Conservation (phyloP, 495 filamentous ascomycete genomes). For the Penicillium longicatenatum region DNA sequence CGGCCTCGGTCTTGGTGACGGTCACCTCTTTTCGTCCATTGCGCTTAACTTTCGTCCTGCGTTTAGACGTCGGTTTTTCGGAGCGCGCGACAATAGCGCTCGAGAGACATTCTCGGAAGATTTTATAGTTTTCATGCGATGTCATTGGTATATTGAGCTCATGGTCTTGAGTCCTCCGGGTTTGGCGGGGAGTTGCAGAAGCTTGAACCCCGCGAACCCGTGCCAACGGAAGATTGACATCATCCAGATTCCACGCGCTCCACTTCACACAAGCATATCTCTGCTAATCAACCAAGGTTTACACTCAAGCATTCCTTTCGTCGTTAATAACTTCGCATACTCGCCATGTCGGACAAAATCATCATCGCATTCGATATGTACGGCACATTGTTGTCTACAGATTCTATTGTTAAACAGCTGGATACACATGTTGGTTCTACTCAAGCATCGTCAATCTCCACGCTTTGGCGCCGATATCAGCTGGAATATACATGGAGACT, state of each 20-base stretch:
- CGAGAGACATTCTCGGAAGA: slow-evolving; percentile 70
- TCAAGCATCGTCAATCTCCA: slow-evolving; percentile 54
- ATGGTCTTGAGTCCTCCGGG: slow-evolving; percentile 1
- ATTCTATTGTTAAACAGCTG: slow-evolving; percentile 61
- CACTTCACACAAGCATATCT: not conserved
- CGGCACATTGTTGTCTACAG: slow-evolving; percentile 71
- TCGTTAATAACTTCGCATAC: not conserved
- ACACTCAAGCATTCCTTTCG: not conserved
- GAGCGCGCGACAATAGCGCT: slow-evolving; percentile 58
- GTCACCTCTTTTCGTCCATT: slow-evolving; percentile 21
- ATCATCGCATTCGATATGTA: slow-evolving; percentile 76
- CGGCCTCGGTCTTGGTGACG: slow-evolving; percentile 2
- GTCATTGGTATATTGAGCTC: slow-evolving; percentile 21
- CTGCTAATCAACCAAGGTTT: not conserved
- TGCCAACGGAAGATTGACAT: slow-evolving; percentile 16
- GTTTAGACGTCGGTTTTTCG: slow-evolving; percentile 42
- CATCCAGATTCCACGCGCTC: not conserved
- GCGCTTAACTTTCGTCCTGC: slow-evolving; percentile 42
- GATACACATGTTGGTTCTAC: slow-evolving; percentile 51
- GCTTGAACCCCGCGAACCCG: not conserved
- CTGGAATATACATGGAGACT: slow-evolving; percentile 83
- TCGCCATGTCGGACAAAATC: slow-evolving; percentile 22
- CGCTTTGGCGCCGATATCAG: slow-evolving; percentile 63
- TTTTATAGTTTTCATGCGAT: slow-evolving; percentile 58
- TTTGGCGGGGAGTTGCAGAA: not conserved